A percentile compares a stretch with the other conserved stretches of the same genome.
phyloP scores from a whole-genome alignment of 2,329 filamentous ascomycete species.

The Beauveria medogensis region DNA sequence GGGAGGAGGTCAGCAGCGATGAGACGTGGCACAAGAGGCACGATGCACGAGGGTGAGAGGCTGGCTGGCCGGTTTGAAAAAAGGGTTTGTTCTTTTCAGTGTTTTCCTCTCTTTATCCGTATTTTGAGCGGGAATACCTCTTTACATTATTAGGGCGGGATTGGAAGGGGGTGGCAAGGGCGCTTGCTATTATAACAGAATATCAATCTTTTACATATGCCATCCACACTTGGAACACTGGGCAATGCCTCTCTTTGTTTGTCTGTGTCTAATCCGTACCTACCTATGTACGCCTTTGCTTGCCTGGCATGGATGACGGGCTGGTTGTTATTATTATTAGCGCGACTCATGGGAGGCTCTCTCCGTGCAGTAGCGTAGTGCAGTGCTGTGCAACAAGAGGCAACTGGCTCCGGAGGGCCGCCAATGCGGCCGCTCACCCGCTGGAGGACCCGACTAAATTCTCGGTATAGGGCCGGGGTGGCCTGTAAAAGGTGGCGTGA shows the following conservation, averaged over 20 bases:
- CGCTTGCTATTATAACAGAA: background rate
- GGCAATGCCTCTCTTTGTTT: background rate
- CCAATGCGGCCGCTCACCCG: background rate
- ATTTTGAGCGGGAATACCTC: no score
- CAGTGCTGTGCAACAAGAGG: background rate
- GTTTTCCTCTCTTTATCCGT: background rate
- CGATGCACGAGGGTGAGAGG: no score
- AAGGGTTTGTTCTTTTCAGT: slow-evolving; percentile 5
- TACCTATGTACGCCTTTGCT: background rate
- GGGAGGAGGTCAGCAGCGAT: background rate
- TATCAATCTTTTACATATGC: background rate
- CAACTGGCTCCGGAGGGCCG: background rate
- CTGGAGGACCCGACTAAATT: background rate
- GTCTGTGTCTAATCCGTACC: background rate
- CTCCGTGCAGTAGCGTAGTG: background rate
- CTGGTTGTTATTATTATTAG: background rate
- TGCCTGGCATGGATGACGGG: background rate
- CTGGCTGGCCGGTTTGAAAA: no score
- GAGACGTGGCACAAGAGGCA: slow-evolving; percentile 7
- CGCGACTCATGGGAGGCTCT: background rate
- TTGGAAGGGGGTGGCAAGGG: background rate
- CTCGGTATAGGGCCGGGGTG: slow-evolving; percentile 2
- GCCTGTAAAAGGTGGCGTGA: background rate
- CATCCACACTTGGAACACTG: no score
- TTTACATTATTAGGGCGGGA: background rate